Evolutionary conservation across 345 rosid species (phyloP).

Genomic region (Laguncularia racemosa): DNA sequence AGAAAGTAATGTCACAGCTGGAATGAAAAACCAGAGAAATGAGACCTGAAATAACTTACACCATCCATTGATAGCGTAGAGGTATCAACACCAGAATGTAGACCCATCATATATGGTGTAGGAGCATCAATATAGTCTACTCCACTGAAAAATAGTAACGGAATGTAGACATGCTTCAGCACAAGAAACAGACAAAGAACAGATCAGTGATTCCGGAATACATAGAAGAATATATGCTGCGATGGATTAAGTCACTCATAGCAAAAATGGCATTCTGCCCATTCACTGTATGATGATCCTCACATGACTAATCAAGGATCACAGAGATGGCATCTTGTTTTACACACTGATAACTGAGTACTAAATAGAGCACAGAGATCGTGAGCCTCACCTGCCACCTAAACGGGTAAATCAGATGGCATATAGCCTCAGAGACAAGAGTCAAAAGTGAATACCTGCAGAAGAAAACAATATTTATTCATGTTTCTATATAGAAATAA

Average conservation of each 20-base stretch:
- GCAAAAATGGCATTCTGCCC: not conserved
- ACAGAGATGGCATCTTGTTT: not conserved
- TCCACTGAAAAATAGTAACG: conserved; percentile 99
- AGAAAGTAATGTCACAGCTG: conserved; percentile 7
- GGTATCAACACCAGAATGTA: conserved; percentile 91
- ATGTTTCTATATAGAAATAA: conserved; percentile 4
- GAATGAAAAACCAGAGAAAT: not conserved
- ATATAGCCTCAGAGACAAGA: conserved; percentile 85
- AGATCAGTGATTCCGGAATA: conserved; percentile 18
- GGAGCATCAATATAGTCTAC: conserved; percentile 99
- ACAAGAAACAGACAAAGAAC: conserved; percentile 49
- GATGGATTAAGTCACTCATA: no score
- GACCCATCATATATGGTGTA: conserved; percentile 99
- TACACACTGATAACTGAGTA: not conserved
- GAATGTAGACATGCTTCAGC: conserved; percentile 99
- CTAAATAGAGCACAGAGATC: not conserved
- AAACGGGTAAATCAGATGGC: conserved; percentile 96
- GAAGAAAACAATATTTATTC: conserved; percentile 10
- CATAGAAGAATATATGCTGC: no score
- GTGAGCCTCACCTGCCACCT: conserved; percentile 78
- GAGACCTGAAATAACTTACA: conserved; percentile 46
- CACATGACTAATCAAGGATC: not conserved
- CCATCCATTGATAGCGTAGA: conserved; percentile 89
- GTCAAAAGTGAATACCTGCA: conserved; percentile 90
- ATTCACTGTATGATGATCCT: not conserved